A percentile compares a stretch with the other conserved stretches of the same genome.
Conservation (phyloP, 768 basidiomycete genomes). For the Mycena chlorophos region DNA sequence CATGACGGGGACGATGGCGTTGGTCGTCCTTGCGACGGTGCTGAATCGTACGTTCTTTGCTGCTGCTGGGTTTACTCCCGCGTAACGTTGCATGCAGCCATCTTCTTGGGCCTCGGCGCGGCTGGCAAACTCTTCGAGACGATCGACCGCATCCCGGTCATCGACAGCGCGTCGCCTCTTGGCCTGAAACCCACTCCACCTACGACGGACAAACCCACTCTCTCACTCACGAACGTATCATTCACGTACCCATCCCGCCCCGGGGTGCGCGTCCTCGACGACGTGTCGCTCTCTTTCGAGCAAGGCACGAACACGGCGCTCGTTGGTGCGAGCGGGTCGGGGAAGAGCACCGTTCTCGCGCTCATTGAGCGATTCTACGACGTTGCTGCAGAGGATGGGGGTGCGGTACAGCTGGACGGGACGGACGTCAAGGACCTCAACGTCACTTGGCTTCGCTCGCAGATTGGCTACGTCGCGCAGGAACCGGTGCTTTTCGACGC, state of each 20-base stretch:
- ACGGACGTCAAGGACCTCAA: conserved; percentile 72
- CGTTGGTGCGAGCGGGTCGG: conserved; percentile 77
- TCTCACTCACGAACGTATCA: conserved; percentile 66
- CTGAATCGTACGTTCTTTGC: conserved; percentile 62
- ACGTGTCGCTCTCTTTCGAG: conserved; percentile 61
- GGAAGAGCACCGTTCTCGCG: conserved; percentile 73
- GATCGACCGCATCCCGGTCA: conserved; percentile 82
- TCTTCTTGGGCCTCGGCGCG: conserved; percentile 76
- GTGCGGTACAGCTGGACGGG: conserved; percentile 75
- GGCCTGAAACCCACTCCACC: conserved; percentile 63
- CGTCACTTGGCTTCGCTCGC: conserved; percentile 78
- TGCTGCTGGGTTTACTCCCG: neutral
- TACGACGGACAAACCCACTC: conserved; percentile 56
- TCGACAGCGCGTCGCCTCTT: conserved; percentile 71
- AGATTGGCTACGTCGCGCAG: conserved; percentile 87
- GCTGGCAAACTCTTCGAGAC: conserved; percentile 86
- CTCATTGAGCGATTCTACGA: conserved; percentile 90
- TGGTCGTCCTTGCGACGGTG: conserved; percentile 83
- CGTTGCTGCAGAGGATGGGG: conserved; percentile 51
- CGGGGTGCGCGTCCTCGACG: conserved; percentile 75
- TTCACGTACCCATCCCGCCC: conserved; percentile 87
- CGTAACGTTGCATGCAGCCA: conserved; percentile 40
- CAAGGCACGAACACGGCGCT: conserved; percentile 80
- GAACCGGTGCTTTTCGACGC: conserved; percentile 86
- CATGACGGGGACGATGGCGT: conserved; percentile 87